These are phyloP conservation scores for Talaromyces ruber DNA, from an alignment of 495 filamentous ascomycete genomes.

Conservation along the genomic window DNA sequence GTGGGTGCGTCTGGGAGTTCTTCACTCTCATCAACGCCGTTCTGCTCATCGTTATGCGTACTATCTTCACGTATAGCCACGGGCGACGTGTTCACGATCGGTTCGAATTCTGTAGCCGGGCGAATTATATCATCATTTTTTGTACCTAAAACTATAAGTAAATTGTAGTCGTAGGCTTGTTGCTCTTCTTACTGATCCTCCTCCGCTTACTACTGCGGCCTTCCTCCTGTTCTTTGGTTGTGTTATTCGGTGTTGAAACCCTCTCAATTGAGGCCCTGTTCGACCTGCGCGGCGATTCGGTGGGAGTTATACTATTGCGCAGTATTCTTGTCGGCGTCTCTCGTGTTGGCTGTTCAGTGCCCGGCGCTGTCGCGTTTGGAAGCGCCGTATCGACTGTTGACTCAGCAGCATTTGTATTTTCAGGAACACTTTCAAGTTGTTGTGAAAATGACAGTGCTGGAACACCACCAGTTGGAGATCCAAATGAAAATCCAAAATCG, in stretches of 20 bases:
- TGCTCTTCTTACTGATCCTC: constrained; percentile 17
- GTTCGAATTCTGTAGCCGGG: neutral
- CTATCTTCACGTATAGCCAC: neutral
- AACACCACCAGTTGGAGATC: constrained; percentile 10
- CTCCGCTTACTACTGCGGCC: constrained; percentile 19
- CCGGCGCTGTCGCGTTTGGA: neutral
- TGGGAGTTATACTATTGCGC: neutral
- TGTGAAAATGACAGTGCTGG: neutral
- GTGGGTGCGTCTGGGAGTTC: neutral
- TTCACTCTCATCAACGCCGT: neutral
- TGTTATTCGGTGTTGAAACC: neutral
- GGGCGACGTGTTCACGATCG: neutral
- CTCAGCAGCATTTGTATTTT: neutral
- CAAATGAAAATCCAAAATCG: constrained; percentile 45
- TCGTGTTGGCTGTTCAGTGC: neutral
- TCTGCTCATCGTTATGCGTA: neutral
- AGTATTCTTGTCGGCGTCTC: neutral
- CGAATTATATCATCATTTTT: neutral
- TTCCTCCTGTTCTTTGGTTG: constrained; percentile 11
- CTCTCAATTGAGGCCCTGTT: neutral
- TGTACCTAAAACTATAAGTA: neutral
- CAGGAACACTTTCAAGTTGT: neutral
- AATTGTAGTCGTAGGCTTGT: neutral
- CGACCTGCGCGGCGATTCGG: neutral
- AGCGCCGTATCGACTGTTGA: neutral